Evolutionary conservation across 2,329 filamentous ascomycete genomes (phyloP).

Genomic region (Aspergillus chevalieri): DNA sequence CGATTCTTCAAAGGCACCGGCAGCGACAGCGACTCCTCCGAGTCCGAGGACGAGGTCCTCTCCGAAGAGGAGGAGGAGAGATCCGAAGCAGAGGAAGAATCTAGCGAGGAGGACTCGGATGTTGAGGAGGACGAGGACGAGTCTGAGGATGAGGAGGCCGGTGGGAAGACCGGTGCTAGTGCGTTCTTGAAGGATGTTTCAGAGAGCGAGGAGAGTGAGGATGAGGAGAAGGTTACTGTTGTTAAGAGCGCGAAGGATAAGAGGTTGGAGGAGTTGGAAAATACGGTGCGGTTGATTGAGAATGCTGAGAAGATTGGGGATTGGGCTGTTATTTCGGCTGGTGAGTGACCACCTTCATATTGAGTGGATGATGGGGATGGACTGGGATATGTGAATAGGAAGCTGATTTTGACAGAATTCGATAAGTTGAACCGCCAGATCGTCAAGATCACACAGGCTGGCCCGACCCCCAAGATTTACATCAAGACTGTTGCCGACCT

Average conservation of each 20-base stretch:
- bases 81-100: conserved; percentile 50
- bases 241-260: conserved; percentile 99
- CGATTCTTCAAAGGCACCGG: conserved; percentile 95
- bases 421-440: conserved; percentile 90
- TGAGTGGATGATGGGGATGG: background rate
- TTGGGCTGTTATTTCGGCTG: conserved; percentile 85
- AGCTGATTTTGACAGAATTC: conserved; percentile 58
- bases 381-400: background rate
- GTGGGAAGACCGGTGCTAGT: conserved; percentile 63
- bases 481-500: conserved; percentile 89
- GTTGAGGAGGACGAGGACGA: conserved; percentile 53
- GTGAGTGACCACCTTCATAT: conserved; percentile 47
- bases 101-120: conserved; percentile 51
- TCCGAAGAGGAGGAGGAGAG: conserved; percentile 65
- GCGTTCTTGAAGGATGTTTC: conserved; percentile 76
- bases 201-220: conserved; percentile 75
- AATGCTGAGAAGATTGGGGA: conserved; percentile 97
- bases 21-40: conserved; percentile 92
- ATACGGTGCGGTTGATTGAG: conserved; percentile 82
- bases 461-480: conserved; percentile 81
- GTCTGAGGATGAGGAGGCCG: conserved; percentile 48
- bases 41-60: conserved; percentile 89
- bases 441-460: conserved; percentile 67
- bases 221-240: conserved; percentile 76
- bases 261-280: conserved; percentile 86